A percentile compares a stretch with the other conserved stretches of the same genome.
Conservation (phyloP, 305 asterid genomes). For the Fraxinus greggii region DNA sequence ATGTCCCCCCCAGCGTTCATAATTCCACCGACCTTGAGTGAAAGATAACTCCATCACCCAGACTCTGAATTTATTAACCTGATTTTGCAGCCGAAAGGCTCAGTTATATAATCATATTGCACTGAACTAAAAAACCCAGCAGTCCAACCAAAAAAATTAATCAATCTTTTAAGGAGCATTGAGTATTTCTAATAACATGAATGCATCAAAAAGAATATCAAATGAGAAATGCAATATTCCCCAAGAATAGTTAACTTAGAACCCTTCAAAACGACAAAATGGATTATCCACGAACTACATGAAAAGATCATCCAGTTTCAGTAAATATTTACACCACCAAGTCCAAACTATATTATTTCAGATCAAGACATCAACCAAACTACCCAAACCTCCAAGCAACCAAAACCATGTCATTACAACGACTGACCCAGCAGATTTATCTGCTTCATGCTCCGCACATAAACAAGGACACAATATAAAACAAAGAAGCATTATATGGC, state of each 20-base stretch:
- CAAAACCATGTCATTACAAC: background rate
- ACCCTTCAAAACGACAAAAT: background rate
- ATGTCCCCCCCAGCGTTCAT: conserved; percentile 89
- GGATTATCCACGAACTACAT: background rate
- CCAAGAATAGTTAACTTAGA: background rate
- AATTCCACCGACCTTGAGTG: conserved; percentile 99
- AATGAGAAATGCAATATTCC: background rate
- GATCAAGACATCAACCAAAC: background rate
- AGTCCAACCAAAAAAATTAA: background rate
- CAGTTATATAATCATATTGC: conserved; percentile 11
- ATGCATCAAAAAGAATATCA: background rate
- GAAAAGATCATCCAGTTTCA: background rate
- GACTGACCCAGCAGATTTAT: background rate
- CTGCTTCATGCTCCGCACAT: background rate
- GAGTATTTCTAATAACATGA: background rate
- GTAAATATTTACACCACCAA: background rate
- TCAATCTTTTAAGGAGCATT: background rate
- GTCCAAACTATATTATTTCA: background rate
- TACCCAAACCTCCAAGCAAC: background rate
- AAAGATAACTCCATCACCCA: conserved; percentile 92
- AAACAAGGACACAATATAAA: background rate
- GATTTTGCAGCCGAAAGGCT: conserved; percentile 27
- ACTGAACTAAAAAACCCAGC: background rate
- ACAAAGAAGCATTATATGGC: background rate
- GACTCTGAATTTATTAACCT: conserved; percentile 77